Evolutionary conservation across 2,329 filamentous ascomycete species (phyloP), one percentile per base, ranked within the genome.

Genomic region (Pestalotiopsis sp.): DNA sequence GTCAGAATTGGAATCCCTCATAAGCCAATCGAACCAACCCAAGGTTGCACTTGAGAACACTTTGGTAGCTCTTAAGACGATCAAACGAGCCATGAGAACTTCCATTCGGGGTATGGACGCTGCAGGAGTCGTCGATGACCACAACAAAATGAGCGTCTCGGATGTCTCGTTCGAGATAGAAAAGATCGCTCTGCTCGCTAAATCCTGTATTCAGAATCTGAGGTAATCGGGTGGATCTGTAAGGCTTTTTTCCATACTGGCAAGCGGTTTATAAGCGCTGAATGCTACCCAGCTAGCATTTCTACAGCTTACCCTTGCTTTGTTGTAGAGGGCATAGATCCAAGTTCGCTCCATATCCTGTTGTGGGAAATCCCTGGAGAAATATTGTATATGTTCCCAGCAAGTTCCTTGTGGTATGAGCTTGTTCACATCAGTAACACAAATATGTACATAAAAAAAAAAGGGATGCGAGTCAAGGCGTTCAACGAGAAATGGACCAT

Each of bases 81-180:
- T 60, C 23, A 63, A 63, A 36, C 52, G 31, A n/a, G 62, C 27
- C 2, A 59, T 68, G 36, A 58, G 63, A 20, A 49, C 25, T n/a
- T 17, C 38, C n/a, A 65, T 68, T 12, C 67, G 25, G 23, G 62
- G 27, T 7, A 56, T 68, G 63, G 67, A 68, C 27, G 57, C 56
- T 7, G 25, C 14, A 12, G 62, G 57, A 9, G 57, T 52, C 23
- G 61, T 56, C 9, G 67, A 68, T 49, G 41, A 66, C 23, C 27
- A 57, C 5, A n/a, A 58, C 27, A 68, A 68, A 56, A 27, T 68
- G 17, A 27, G 49, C n/a, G 31, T 68, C n/a, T 61, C 67, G 27
- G 67, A 68, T 38, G 59, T 68, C n/a, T 65, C 62, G 1, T 68
- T 25, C 17, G 67, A 68, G 56, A 27, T 68, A 4, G 57, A 56